Conservation (phyloP, 768 basidiomycete species). For the Roridomyces roridus region DNA sequence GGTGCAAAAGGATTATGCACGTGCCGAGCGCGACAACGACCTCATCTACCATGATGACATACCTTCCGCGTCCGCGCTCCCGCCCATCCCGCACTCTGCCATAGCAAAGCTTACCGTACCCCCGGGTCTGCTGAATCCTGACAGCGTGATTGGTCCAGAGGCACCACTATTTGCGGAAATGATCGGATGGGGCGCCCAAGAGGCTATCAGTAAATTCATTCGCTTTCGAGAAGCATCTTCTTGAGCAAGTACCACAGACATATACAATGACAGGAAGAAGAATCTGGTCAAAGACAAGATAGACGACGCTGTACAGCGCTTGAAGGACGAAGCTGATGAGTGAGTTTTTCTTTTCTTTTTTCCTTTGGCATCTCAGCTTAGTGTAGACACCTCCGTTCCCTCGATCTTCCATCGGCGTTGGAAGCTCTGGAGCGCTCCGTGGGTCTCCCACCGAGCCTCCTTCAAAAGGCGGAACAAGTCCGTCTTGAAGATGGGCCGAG, state of each 20-base stretch:
- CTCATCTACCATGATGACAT: conserved; percentile 93
- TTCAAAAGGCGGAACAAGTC: conserved; percentile 87
- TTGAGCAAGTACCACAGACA: conserved; percentile 52
- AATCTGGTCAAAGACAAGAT: conserved; percentile 75
- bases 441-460: conserved; percentile 86
- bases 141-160: conserved; percentile 55
- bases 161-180: conserved; percentile 76
- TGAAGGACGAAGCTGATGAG: conserved; percentile 69
- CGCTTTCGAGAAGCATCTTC: background rate
- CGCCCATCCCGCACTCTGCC: conserved; percentile 64
- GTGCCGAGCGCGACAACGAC: conserved; percentile 92
- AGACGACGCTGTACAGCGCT: conserved; percentile 59
- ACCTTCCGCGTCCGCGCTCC: conserved; percentile 72
- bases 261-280: conserved; percentile 85
- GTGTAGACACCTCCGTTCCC: conserved; percentile 64
- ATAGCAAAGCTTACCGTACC: conserved; percentile 70
- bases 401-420: conserved; percentile 84
- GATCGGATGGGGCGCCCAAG: conserved; percentile 84
- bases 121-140: conserved; percentile 62
- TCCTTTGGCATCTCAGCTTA: background rate
- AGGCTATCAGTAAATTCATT: conserved; percentile 77
- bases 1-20: conserved; percentile 66
- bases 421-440: conserved; percentile 89
- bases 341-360: conserved; percentile 38
- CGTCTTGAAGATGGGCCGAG: conserved; percentile 77